Conservation (phyloP, 371 early-diverging fungal genomes). For the Haplosporangium sp. region DNA sequence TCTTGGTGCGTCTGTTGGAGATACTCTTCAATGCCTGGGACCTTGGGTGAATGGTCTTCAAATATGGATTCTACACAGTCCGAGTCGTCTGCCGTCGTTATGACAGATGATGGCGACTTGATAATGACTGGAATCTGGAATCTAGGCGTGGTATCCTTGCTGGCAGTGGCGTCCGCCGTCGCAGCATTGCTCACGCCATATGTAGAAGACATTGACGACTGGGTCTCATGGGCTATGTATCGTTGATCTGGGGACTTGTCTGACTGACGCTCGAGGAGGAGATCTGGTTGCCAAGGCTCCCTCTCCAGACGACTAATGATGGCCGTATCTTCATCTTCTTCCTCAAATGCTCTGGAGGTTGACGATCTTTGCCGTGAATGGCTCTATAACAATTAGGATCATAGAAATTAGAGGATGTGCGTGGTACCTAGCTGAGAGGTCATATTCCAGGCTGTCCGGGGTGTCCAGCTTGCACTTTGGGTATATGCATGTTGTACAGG, state of each 20-base stretch:
- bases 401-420: background rate
- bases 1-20: slow-evolving; percentile 40
- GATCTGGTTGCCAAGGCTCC: slow-evolving; percentile 56
- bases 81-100: slow-evolving; percentile 34
- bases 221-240: background rate
- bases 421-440: background rate
- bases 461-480: background rate
- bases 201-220: no score
- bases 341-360: slow-evolving; percentile 32
- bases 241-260: slow-evolving; percentile 8
- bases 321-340: slow-evolving; percentile 48
- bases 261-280: slow-evolving; percentile 41
- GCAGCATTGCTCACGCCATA: background rate
- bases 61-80: slow-evolving; percentile 40
- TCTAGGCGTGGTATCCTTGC: slow-evolving; percentile 2
- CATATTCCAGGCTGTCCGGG: background rate
- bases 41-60: slow-evolving; percentile 19
- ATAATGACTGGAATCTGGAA: slow-evolving; percentile 46
- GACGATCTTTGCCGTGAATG: slow-evolving; percentile 32
- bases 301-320: slow-evolving; percentile 49
- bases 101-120: slow-evolving; percentile 44
- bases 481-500: background rate
- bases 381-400: slow-evolving; percentile 9
- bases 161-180: slow-evolving; percentile 4
- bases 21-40: slow-evolving; percentile 41